These are phyloP conservation scores for Linderniella brevidens DNA, from an alignment of 257 asterid genomes.

Conservation along the genomic window DNA sequence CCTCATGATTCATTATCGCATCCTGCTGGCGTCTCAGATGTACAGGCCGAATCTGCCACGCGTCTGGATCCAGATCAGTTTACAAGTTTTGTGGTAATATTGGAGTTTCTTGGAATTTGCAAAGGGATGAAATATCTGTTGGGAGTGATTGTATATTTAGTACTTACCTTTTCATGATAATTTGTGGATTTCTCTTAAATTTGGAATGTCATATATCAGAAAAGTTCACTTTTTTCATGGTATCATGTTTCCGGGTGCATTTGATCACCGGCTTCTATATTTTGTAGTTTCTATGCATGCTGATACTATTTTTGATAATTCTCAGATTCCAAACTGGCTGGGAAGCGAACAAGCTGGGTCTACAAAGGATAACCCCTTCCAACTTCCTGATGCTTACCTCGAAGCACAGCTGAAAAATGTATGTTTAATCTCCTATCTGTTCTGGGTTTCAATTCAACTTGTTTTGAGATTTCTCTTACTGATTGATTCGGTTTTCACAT, in stretches of 20 bases:
- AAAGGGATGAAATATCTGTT: too few species aligned
- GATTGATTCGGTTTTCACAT: too few species aligned
- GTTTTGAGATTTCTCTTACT: too few species aligned
- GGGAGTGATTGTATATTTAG: too few species aligned
- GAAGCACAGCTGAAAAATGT: constrained; percentile 79
- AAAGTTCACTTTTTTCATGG: too few species aligned
- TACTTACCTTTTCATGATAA: too few species aligned
- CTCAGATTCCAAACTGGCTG: constrained; percentile 76
- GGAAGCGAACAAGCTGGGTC: constrained; percentile 50
- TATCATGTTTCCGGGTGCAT: too few species aligned
- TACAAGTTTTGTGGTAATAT: constrained; percentile 56
- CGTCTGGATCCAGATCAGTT: constrained; percentile 69
- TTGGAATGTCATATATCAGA: too few species aligned
- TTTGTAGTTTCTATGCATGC: too few species aligned
- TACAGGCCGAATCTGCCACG: constrained; percentile 73
- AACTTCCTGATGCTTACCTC: constrained; percentile 72
- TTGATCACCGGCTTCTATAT: too few species aligned
- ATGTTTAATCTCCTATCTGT: constrained; percentile 12
- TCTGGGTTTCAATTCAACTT: too few species aligned
- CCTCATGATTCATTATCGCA: constrained; percentile 90
- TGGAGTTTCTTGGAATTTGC: constrained; percentile 3
- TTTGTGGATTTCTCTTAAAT: too few species aligned
- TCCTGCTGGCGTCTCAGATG: constrained; percentile 91
- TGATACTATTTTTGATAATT: constrained; percentile 1
- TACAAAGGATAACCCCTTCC: constrained; percentile 72